A percentile compares a stretch with the other conserved stretches of the same genome.
Evolutionary conservation across 2,329 filamentous ascomycete species (phyloP).

Genomic region (Ramularia collo-cygni): DNA sequence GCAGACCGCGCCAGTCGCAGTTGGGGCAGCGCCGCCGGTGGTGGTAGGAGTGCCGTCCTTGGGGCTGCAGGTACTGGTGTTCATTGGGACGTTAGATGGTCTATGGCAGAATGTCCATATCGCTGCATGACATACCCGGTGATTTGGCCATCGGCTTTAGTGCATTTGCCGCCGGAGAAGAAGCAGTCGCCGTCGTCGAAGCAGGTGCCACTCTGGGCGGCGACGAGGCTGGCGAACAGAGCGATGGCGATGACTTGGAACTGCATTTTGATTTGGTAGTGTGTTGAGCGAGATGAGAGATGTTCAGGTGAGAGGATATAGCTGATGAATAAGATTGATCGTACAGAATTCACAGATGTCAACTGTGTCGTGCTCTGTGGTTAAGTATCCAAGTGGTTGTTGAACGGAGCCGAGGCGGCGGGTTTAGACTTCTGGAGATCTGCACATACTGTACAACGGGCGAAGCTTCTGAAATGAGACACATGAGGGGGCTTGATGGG

Average conservation of each 20-base stretch:
- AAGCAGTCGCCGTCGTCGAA: conserved; percentile 6
- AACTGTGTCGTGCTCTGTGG: too few species aligned
- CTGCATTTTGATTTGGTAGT: neutral
- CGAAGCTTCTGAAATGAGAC: too few species aligned
- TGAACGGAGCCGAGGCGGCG: too few species aligned
- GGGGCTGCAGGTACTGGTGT: neutral
- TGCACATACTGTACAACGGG: too few species aligned
- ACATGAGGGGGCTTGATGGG: too few species aligned
- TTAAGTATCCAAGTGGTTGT: too few species aligned
- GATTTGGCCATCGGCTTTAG: conserved; percentile 1
- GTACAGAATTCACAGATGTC: too few species aligned
- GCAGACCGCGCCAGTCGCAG: conserved; percentile 3
- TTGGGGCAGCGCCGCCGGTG: conserved; percentile 1
- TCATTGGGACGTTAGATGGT: neutral
- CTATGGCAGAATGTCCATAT: too few species aligned
- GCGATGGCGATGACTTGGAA: conserved; percentile 2
- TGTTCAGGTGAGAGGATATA: too few species aligned
- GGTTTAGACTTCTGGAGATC: too few species aligned
- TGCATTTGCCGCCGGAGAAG: conserved; percentile 3
- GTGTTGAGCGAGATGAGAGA: too few species aligned
- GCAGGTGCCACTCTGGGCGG: conserved; percentile 1
- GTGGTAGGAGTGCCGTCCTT: neutral
- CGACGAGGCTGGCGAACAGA: conserved; percentile 3
- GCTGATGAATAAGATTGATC: too few species aligned
- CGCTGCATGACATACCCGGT: conserved; percentile 1